Evolutionary conservation across 2,329 filamentous ascomycete genomes (phyloP).

Genomic region (Dryadomyces sulphureus): DNA sequence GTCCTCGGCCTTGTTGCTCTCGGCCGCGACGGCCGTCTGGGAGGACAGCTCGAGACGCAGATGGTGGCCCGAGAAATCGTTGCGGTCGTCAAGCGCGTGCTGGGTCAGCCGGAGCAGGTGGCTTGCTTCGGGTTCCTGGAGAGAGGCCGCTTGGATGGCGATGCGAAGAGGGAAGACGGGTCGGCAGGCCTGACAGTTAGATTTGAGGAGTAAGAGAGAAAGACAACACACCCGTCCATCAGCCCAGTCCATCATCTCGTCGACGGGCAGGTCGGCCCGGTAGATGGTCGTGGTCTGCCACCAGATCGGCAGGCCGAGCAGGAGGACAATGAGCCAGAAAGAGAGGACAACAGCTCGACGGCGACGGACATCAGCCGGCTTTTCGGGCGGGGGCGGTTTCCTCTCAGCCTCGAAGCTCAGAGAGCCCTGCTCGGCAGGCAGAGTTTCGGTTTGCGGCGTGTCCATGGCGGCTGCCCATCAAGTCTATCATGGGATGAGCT

Average conservation of each 20-base stretch:
- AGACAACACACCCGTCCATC: conserved; percentile 57
- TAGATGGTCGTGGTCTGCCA: conserved; percentile 90
- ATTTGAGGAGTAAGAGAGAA: conserved; percentile 2
- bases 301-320: conserved; percentile 85
- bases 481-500: too few relatives aligned
- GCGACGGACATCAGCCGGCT: conserved; percentile 49
- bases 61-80: conserved; percentile 75
- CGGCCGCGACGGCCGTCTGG: conserved; percentile 15
- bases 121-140: conserved; percentile 54
- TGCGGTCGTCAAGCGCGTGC: conserved; percentile 70
- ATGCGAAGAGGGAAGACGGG: conserved; percentile 81
- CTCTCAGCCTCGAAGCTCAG: conserved; percentile 7
- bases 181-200: conserved; percentile 54
- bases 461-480: background rate
- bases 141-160: conserved; percentile 52
- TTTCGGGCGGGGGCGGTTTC: conserved; percentile 62
- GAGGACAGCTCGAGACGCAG: conserved; percentile 49
- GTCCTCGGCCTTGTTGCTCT: conserved; percentile 17
- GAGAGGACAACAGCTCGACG: conserved; percentile 66
- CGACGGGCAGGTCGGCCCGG: conserved; percentile 66
- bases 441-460: background rate
- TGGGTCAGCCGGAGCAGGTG: conserved; percentile 69
- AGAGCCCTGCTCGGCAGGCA: background rate
- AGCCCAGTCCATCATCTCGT: conserved; percentile 82
- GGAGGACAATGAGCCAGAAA: conserved; percentile 78